These are phyloP conservation scores for Backusella psychrophila DNA, from an alignment of 192 early-diverging fungal genomes.

Conservation along the genomic window DNA sequence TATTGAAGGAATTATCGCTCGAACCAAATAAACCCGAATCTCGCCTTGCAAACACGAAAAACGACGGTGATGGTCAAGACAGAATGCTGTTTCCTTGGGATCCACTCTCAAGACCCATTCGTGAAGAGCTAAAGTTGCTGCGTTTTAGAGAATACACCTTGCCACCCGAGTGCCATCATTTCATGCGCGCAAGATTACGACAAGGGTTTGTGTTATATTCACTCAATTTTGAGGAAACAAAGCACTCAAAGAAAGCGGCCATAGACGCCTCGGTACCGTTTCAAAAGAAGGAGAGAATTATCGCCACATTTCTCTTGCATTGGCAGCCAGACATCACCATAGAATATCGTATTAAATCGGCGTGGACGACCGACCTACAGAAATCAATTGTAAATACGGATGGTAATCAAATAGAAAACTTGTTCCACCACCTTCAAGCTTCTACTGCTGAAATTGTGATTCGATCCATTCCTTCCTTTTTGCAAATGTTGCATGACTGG, in stretches of 20 bases:
- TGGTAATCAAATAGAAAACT: not conserved
- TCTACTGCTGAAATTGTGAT: slow-evolving; percentile 52
- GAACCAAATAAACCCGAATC: slow-evolving; percentile 19
- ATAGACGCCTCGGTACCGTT: not conserved
- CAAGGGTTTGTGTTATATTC: slow-evolving; percentile 70
- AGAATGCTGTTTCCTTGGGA: slow-evolving; percentile 61
- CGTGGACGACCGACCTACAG: slow-evolving; percentile 19
- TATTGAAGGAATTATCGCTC: slow-evolving; percentile 45
- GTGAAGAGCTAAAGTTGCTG: slow-evolving; percentile 57
- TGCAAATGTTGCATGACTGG: slow-evolving; percentile 38
- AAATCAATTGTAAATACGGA: not conserved
- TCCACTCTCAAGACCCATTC: slow-evolving; percentile 54
- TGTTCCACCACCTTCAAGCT: slow-evolving; percentile 37
- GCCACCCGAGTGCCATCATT: slow-evolving; percentile 54
- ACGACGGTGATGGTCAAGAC: not conserved
- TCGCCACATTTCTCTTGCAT: slow-evolving; percentile 61
- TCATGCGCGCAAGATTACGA: slow-evolving; percentile 62
- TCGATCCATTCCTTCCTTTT: slow-evolving; percentile 44
- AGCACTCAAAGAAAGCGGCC: slow-evolving; percentile 22
- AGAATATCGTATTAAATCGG: slow-evolving; percentile 66
- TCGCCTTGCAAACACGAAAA: not conserved
- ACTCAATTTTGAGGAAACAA: slow-evolving; percentile 45
- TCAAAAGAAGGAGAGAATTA: slow-evolving; percentile 48
- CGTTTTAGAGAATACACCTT: slow-evolving; percentile 66
- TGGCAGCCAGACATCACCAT: slow-evolving; percentile 78